These are phyloP conservation scores for Madurella fahalii DNA, from an alignment of 2,329 filamentous ascomycete species.

Conservation along the genomic window DNA sequence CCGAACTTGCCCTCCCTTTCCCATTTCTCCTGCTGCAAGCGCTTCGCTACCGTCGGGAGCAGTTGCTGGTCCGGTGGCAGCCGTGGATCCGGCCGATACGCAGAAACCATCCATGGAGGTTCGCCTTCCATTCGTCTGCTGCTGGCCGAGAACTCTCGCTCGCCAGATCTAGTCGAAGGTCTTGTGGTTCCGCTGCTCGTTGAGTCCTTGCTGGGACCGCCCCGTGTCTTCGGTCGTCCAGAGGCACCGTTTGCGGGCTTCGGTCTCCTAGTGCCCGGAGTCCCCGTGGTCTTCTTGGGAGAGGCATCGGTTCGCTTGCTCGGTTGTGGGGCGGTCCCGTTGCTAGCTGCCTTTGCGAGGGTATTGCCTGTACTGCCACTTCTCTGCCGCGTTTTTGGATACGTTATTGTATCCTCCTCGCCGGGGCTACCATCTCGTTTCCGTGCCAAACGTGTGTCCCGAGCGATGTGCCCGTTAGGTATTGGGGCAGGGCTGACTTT, in stretches of 20 bases:
- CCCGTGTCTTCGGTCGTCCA: conserved; percentile 60
- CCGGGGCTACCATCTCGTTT: conserved; percentile 51
- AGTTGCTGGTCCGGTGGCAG: conserved; percentile 94
- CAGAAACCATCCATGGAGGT: conserved; percentile 88
- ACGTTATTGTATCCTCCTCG: conserved; percentile 54
- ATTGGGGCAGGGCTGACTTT: conserved; percentile 76
- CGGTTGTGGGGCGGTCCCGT: conserved; percentile 12
- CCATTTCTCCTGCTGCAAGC: conserved; percentile 92
- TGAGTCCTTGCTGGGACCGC: conserved; percentile 48
- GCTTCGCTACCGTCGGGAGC: conserved; percentile 85
- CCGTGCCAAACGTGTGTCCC: conserved; percentile 65
- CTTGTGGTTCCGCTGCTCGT: conserved; percentile 45
- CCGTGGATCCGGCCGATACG: conserved; percentile 93
- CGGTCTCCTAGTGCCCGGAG: conserved; percentile 39
- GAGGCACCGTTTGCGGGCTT: conserved; percentile 38
- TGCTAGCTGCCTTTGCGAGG: conserved; percentile 45
- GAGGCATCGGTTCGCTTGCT: conserved; percentile 49
- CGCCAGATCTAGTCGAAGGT: conserved; percentile 60
- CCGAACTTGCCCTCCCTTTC: conserved; percentile 86
- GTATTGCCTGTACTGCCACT: conserved; percentile 61
- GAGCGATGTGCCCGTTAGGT: conserved; percentile 65
- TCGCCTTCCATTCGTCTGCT: conserved; percentile 82
- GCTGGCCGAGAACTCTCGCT: conserved; percentile 45
- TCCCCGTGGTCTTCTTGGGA: conserved; percentile 46
- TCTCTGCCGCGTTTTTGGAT: conserved; percentile 61